Percentiles rank a stretch among this genome's conserved stretches.
Evolutionary conservation across 305 asterid genomes (phyloP).

Genomic region (Withania somnifera): DNA sequence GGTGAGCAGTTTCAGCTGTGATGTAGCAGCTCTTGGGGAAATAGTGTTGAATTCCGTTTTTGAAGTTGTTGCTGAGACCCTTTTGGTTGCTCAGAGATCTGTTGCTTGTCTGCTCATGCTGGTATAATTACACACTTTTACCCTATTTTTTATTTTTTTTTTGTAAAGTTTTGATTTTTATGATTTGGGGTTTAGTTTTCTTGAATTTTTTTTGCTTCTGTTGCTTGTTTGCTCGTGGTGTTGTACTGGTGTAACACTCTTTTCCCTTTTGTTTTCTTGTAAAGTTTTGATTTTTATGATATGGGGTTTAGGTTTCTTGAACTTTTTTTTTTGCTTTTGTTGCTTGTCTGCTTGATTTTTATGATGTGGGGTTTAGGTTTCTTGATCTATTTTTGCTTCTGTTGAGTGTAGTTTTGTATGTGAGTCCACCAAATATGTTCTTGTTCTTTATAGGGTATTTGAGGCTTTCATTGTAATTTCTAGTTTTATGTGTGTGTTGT

Average conservation of each 20-base stretch:
- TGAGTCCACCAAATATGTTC: neutral
- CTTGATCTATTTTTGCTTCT: too few relatives aligned
- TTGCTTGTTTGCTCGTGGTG: too few relatives aligned
- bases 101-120: conserved; percentile 22
- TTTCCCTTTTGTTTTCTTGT: too few relatives aligned
- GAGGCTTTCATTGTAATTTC: neutral
- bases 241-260: too few relatives aligned
- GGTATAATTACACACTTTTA: conserved; percentile 23
- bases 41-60: conserved; percentile 16
- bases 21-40: conserved; percentile 10
- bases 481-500: neutral
- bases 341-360: too few relatives aligned
- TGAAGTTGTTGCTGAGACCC: conserved; percentile 21
- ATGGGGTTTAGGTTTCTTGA: too few relatives aligned
- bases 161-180: conserved; percentile 11
- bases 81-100: conserved; percentile 32
- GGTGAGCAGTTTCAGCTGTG: conserved; percentile 23
- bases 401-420: neutral
- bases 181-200: too few relatives aligned
- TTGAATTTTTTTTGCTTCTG: too few relatives aligned
- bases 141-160: neutral
- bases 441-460: neutral
- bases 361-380: too few relatives aligned
- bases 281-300: too few relatives aligned
- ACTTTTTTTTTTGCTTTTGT: neutral